These are phyloP conservation scores for Lasiosphaeris hirsuta DNA, from an alignment of 495 filamentous ascomycete genomes.

Conservation along the genomic window DNA sequence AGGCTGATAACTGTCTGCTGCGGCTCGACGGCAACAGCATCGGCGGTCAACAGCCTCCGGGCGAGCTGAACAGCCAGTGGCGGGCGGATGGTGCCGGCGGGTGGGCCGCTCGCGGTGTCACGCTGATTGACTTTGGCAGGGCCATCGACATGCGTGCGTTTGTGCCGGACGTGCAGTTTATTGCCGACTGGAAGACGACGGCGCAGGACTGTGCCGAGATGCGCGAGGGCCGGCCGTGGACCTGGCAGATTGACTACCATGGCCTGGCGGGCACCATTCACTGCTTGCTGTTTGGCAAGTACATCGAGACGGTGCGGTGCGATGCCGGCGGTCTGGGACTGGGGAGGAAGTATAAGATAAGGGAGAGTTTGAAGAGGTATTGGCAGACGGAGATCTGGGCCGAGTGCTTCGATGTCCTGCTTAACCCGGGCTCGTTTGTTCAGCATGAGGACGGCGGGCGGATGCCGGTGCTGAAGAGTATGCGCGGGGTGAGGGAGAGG, in stretches of 20 bases:
- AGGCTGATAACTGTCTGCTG: conserved; percentile 90
- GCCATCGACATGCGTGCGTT: conserved; percentile 92
- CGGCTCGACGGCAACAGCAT: conserved; percentile 57
- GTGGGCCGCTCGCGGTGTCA: conserved; percentile 77
- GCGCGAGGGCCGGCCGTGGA: conserved; percentile 88
- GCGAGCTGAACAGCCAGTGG: conserved; percentile 52
- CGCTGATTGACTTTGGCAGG: conserved; percentile 91
- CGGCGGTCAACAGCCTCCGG: conserved; percentile 25
- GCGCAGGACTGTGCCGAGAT: conserved; percentile 90
- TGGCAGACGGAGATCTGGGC: conserved; percentile 93
- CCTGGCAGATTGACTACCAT: conserved; percentile 92
- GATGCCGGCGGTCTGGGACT: conserved; percentile 48
- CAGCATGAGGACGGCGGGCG: conserved; percentile 55
- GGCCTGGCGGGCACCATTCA: conserved; percentile 85
- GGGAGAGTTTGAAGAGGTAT: conserved; percentile 80
- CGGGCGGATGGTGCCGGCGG: conserved; percentile 66
- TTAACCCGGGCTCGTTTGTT: conserved; percentile 70
- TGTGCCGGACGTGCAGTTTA: conserved; percentile 71
- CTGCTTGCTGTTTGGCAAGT: conserved; percentile 84
- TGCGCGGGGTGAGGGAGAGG: conserved; percentile 61
- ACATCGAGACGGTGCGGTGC: conserved; percentile 75
- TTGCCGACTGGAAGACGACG: conserved; percentile 88
- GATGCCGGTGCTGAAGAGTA: conserved; percentile 64
- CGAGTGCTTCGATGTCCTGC: conserved; percentile 75
- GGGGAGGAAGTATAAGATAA: conserved; percentile 60